These are phyloP conservation scores for Alternaria incomplexa DNA, from an alignment of 2,329 filamentous ascomycete species.

Conservation along the genomic window DNA sequence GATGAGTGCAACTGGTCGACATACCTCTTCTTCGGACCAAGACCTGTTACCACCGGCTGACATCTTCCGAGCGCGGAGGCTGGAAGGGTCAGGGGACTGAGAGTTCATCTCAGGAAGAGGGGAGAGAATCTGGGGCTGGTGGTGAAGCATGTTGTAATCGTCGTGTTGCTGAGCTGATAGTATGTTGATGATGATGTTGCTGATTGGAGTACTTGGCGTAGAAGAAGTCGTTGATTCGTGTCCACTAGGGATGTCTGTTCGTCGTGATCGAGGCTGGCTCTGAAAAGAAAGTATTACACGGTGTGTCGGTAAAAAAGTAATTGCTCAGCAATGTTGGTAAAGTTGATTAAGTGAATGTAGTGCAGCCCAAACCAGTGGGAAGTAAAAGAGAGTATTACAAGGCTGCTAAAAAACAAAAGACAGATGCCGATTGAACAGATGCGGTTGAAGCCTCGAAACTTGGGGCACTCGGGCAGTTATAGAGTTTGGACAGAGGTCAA, in stretches of 20 bases:
- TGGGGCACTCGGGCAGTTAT: constrained; percentile 46
- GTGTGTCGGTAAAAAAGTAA: constrained; percentile 34
- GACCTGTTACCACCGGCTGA: constrained; percentile 77
- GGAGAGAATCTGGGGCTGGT: constrained; percentile 48
- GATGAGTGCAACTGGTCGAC: constrained; percentile 18
- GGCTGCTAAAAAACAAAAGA: constrained; percentile 50
- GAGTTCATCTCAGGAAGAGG: constrained; percentile 47
- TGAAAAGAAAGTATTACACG: constrained; percentile 48
- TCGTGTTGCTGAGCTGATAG: neutral
- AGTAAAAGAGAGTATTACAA: constrained; percentile 56
- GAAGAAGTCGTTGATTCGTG: constrained; percentile 30
- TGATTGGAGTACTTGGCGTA: constrained; percentile 19
- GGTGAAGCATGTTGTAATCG: constrained; percentile 43
- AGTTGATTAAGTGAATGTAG: constrained; percentile 56
- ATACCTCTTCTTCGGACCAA: constrained; percentile 86
- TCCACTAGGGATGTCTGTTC: constrained; percentile 48
- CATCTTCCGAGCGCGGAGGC: constrained; percentile 70
- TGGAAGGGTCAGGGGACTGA: constrained; percentile 46
- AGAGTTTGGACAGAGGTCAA: constrained; percentile 37
- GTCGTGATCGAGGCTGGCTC: constrained; percentile 54
- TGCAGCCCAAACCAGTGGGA: constrained; percentile 62
- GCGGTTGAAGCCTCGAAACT: constrained; percentile 47
- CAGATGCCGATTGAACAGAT: constrained; percentile 47
- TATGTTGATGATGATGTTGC: constrained; percentile 41
- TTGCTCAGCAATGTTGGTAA: constrained; percentile 22